phyloP scores from a whole-genome alignment of 75 land plant species.

The Cupressus sempervirens region DNA sequence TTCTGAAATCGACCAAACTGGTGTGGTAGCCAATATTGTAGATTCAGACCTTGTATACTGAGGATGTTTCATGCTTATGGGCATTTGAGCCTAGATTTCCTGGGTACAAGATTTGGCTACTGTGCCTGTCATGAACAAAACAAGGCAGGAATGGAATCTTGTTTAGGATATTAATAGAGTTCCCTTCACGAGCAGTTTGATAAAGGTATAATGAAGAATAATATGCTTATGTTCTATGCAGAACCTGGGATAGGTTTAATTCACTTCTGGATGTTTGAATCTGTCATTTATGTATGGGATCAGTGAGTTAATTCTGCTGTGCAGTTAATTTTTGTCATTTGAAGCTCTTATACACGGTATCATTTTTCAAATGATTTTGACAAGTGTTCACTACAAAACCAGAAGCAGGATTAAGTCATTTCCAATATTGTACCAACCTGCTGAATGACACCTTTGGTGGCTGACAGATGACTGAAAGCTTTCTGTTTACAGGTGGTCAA shows the following conservation, averaged over 20 bases:
- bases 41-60: not conserved
- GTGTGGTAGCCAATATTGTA: not conserved
- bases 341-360: not conserved
- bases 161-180: not conserved
- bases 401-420: not conserved
- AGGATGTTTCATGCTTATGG: not conserved
- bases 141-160: not conserved
- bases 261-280: not conserved
- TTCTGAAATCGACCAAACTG: not conserved
- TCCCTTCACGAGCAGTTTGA: not conserved
- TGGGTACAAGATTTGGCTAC: not conserved
- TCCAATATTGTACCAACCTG: not conserved
- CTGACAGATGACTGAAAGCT: not conserved
- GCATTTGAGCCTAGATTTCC: not conserved
- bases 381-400: not conserved
- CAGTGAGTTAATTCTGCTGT: not conserved
- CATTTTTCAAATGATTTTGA: not conserved
- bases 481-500: not conserved
- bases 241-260: not conserved
- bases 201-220: not conserved
- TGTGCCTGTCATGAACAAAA: too few relatives aligned
- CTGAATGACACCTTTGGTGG: not conserved
- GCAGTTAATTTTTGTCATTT: not conserved
- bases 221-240: not conserved
- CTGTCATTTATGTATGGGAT: not conserved